A percentile compares a stretch with the other conserved stretches of the same genome.
phyloP scores from a whole-genome alignment of 805 yeast genomes.

The Metschnikowia hibisci region DNA sequence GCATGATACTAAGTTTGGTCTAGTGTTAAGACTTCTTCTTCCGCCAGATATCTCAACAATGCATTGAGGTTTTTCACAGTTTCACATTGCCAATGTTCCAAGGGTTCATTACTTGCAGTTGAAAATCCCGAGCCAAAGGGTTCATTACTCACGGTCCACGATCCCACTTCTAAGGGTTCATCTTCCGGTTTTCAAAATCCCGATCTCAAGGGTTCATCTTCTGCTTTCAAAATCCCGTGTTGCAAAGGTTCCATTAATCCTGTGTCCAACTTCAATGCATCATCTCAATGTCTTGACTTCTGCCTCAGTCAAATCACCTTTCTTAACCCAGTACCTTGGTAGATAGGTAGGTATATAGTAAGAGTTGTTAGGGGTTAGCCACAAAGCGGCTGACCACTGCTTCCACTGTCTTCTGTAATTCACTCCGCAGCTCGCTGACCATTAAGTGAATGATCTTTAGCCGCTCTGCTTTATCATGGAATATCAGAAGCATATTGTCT shows the following conservation, averaged over 20 bases:
- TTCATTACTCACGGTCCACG: not conserved
- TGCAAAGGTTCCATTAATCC: too few species aligned
- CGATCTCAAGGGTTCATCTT: not conserved
- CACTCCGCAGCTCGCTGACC: not conserved
- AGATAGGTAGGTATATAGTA: not conserved
- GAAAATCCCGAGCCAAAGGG: not conserved
- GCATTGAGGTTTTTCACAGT: not conserved
- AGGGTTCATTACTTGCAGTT: not conserved
- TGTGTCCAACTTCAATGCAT: not conserved
- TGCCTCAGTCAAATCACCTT: not conserved
- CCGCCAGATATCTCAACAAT: not conserved
- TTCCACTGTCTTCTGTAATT: conserved; percentile 1
- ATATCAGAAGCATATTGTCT: not conserved
- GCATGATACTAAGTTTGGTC: too few species aligned
- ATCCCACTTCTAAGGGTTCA: not conserved
- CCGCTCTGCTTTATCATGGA: conserved; percentile 1
- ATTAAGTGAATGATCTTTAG: not conserved
- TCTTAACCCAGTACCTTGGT: not conserved
- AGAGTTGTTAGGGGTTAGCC: not conserved
- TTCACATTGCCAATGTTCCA: not conserved
- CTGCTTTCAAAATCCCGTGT: not conserved
- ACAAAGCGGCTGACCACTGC: not conserved
- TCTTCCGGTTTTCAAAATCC: too few species aligned
- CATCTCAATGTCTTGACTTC: not conserved
- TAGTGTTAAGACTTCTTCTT: not conserved